These are phyloP conservation scores for Meira nashicola DNA, from an alignment of 1,284 basidiomycete species.

Conservation along the genomic window DNA sequence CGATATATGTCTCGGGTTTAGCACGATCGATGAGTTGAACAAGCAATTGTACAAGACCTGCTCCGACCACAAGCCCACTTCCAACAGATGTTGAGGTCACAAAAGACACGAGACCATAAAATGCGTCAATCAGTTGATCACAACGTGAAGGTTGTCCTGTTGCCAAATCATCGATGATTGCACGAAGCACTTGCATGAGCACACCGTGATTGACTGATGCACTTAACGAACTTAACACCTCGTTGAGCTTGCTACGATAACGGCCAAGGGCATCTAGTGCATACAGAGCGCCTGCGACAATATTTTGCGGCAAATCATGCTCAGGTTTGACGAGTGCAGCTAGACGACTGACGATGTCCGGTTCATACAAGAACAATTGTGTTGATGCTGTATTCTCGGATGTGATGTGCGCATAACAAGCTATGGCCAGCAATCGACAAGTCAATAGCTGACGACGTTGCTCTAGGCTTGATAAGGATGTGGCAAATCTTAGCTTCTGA, in stretches of 20 bases:
- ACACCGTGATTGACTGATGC: slow-evolving; percentile 95
- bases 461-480: slow-evolving; percentile 62
- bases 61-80: slow-evolving; percentile 90
- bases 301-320: slow-evolving; percentile 21
- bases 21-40: slow-evolving; percentile 34
- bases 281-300: slow-evolving; percentile 74
- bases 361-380: slow-evolving; percentile 87
- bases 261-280: slow-evolving; percentile 83
- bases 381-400: slow-evolving; percentile 70
- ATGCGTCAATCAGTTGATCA: slow-evolving; percentile 39
- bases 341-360: slow-evolving; percentile 63
- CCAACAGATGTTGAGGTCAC: slow-evolving; percentile 77
- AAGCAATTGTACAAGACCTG: slow-evolving; percentile 84
- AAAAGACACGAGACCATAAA: slow-evolving; percentile 80
- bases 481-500: slow-evolving; percentile 76
- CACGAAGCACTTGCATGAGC: slow-evolving; percentile 38
- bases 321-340: slow-evolving; percentile 37
- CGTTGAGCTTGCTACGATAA: slow-evolving; percentile 74
- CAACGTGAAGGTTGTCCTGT: slow-evolving; percentile 61
- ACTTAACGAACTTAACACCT: slow-evolving; percentile 84
- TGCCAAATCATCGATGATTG: slow-evolving; percentile 30
- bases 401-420: slow-evolving; percentile 61
- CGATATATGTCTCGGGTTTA: slow-evolving; percentile 34
- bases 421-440: slow-evolving; percentile 77
- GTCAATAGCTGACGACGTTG: slow-evolving; percentile 75